Conservation (phyloP, 768 basidiomycete species). For the Mycena indigotica region DNA sequence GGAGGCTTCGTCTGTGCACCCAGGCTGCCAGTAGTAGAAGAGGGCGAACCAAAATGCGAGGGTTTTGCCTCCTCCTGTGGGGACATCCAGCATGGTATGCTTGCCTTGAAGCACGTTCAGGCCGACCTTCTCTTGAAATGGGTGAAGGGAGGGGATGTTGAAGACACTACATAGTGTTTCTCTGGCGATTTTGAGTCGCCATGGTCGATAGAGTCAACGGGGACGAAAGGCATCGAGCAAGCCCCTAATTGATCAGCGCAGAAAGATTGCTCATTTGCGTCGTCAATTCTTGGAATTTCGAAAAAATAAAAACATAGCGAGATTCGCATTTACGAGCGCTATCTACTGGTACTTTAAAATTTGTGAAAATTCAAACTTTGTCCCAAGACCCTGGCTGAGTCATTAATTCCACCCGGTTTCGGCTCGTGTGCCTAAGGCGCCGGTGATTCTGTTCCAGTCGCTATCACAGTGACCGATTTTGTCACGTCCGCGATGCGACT, state of each 20-base stretch:
- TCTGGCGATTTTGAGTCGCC: neutral
- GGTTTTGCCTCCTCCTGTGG: conserved; percentile 17
- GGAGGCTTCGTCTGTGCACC: neutral
- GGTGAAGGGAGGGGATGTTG: neutral
- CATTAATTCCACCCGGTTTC: too few species aligned
- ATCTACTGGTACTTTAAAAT: too few species aligned
- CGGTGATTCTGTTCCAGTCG: too few species aligned
- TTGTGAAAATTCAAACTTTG: too few species aligned
- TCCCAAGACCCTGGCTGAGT: too few species aligned
- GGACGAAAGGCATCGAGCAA: conserved; percentile 1
- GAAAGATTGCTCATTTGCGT: neutral
- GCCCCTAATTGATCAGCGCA: too few species aligned
- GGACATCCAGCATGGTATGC: conserved; percentile 4
- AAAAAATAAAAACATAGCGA: neutral
- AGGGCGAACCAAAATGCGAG: conserved; percentile 17
- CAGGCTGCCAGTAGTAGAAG: conserved; percentile 14
- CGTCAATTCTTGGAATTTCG: neutral
- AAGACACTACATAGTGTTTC: neutral
- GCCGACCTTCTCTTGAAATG: neutral
- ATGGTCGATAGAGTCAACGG: neutral
- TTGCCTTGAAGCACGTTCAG: neutral
- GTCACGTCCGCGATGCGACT: too few species aligned
- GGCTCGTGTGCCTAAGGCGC: too few species aligned
- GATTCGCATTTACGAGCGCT: neutral
- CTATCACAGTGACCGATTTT: too few species aligned